Percentiles rank a stretch among this genome's conserved stretches.
Evolutionary conservation across 2,329 filamentous ascomycete genomes (phyloP).

Genomic region (Colletotrichum horii): DNA sequence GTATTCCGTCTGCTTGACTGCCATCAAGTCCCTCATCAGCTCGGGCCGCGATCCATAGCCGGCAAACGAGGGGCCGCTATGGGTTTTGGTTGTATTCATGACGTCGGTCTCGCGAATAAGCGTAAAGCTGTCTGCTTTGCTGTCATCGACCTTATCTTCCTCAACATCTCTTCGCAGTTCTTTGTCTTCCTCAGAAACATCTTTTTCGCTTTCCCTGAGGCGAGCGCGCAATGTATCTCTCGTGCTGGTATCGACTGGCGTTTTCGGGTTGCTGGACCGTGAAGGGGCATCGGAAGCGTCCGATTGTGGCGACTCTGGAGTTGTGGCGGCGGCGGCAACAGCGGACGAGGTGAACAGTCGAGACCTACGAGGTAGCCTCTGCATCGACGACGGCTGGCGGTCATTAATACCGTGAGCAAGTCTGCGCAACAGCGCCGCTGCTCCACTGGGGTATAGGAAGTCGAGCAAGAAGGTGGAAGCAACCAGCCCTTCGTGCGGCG

Average conservation of each 20-base stretch:
- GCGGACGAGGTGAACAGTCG: conserved; percentile 30
- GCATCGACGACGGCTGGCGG: conserved; percentile 19
- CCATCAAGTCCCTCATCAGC: conserved; percentile 28
- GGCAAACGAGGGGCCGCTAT: conserved; percentile 13
- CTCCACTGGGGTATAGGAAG: conserved; percentile 58
- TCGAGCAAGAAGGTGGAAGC: conserved; percentile 59
- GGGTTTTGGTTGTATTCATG: not conserved
- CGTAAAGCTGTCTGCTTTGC: not conserved
- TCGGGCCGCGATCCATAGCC: conserved; percentile 13
- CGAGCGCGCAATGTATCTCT: not conserved
- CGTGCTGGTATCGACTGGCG: no score
- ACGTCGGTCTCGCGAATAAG: not conserved
- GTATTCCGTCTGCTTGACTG: conserved; percentile 24
- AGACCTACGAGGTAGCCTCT: conserved; percentile 14
- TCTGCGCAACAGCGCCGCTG: conserved; percentile 47
- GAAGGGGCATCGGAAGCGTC: not conserved
- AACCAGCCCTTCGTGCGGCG: conserved; percentile 35
- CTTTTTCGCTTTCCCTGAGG: not conserved
- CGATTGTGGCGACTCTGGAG: not conserved
- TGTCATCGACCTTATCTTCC: not conserved
- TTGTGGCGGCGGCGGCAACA: not conserved
- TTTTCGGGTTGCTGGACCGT: not conserved
- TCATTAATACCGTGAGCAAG: conserved; percentile 25
- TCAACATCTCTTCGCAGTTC: not conserved
- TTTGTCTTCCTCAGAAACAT: not conserved